Percentiles rank a stretch among this genome's conserved stretches.
phyloP scores from a whole-genome alignment of 2,329 filamentous ascomycete genomes.

The Piedraia hortae region DNA sequence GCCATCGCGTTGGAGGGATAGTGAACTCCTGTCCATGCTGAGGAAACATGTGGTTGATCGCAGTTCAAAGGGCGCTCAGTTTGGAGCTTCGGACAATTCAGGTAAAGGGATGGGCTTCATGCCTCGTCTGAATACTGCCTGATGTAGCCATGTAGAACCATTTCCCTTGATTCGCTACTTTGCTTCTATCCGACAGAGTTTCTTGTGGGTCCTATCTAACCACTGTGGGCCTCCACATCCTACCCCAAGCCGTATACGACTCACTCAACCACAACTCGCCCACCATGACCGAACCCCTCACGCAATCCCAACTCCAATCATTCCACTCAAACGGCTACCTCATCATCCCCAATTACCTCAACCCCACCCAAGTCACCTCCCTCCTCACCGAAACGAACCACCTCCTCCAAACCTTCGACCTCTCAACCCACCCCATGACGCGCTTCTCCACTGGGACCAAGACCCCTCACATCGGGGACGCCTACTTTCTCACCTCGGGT shows the following conservation, averaged over 20 bases:
- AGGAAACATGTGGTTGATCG: conserved; percentile 51
- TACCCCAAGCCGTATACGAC: background rate
- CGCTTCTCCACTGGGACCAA: conserved; percentile 64
- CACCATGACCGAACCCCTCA: conserved; percentile 26
- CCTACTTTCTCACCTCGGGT: conserved; percentile 73
- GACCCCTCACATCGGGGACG: conserved; percentile 64
- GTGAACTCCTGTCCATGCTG: conserved; percentile 49
- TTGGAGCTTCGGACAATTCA: conserved; percentile 14
- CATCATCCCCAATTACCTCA: conserved; percentile 53
- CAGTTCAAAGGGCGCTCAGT: conserved; percentile 30
- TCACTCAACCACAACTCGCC: conserved; percentile 1
- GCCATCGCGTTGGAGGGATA: conserved; percentile 58
- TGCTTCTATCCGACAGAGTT: too few species aligned
- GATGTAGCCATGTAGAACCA: conserved; percentile 1
- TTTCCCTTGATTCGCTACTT: too few species aligned
- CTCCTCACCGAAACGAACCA: conserved; percentile 48
- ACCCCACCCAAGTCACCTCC: conserved; percentile 31
- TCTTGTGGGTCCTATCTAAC: too few species aligned
- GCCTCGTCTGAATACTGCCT: conserved; percentile 20
- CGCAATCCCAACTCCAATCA: conserved; percentile 36
- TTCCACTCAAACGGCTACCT: conserved; percentile 77
- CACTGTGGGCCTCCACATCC: conserved; percentile 9
- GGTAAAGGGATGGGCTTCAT: conserved; percentile 21
- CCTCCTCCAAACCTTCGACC: conserved; percentile 46
- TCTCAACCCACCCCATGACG: conserved; percentile 75